Percentiles rank a stretch among this genome's conserved stretches.
phyloP scores from a whole-genome alignment of 306 rosid genomes.

The Malus domestica region ASM211411v1 NC_041803.1:19867001-19867500 shows the following conservation, averaged over 20 bases:
- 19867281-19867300: neutral
- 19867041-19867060: neutral
- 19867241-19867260: conserved; percentile 72
- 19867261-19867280: conserved; percentile 30
- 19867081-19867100: neutral
- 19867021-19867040: neutral
- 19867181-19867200: conserved; percentile 3
- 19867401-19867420: conserved; percentile 45
- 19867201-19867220: neutral
- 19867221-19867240: conserved; percentile 40
- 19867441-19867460: neutral
- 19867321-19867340: neutral
- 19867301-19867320: neutral
- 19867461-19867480: conserved; percentile 2
- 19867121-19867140: conserved; percentile 5
- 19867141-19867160: neutral
- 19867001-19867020: too few relatives aligned
- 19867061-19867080: neutral
- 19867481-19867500: conserved; percentile 16
- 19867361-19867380: conserved; percentile 4
- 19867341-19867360: neutral
- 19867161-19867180: conserved; percentile 3
- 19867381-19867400: conserved; percentile 46
- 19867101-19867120: neutral
- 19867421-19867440: conserved; percentile 16